Conservation (phyloP, 1,284 basidiomycete genomes). For the Boletellus deceptivus region DNA sequence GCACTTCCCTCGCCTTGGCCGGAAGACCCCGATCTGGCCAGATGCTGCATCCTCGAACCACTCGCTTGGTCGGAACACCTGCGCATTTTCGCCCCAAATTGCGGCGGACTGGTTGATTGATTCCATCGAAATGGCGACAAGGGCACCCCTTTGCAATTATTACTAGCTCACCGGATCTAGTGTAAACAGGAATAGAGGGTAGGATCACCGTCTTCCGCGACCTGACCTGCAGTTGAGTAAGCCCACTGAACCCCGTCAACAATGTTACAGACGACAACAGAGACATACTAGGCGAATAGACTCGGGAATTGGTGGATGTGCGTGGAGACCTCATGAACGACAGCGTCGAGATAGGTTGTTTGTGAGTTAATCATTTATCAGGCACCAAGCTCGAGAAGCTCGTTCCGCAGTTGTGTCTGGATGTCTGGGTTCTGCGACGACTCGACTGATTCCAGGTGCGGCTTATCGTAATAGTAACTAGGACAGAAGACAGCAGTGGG, state of each 20-base stretch:
- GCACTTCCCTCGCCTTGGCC: slow-evolving; percentile 34
- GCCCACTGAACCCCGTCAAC: neutral
- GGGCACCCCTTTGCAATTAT: slow-evolving; percentile 44
- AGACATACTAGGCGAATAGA: slow-evolving; percentile 5
- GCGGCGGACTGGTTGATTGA: slow-evolving; percentile 43
- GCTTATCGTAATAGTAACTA: slow-evolving; percentile 29
- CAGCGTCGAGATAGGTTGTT: slow-evolving; percentile 32
- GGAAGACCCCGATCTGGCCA: slow-evolving; percentile 4
- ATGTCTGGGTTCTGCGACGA: slow-evolving; percentile 23
- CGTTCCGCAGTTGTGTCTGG: slow-evolving; percentile 43
- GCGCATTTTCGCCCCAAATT: slow-evolving; percentile 37
- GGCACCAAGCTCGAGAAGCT: slow-evolving; percentile 32
- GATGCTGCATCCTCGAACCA: slow-evolving; percentile 29
- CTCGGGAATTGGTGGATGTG: slow-evolving; percentile 11
- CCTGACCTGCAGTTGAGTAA: slow-evolving; percentile 35
- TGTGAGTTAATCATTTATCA: slow-evolving; percentile 24
- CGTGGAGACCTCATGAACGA: slow-evolving; percentile 23
- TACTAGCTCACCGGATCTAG: slow-evolving; percentile 35
- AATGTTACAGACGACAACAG: neutral
- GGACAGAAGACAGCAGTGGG: no score
- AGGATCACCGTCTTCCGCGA: slow-evolving; percentile 46
- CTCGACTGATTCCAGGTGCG: slow-evolving; percentile 19
- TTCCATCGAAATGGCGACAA: slow-evolving; percentile 40
- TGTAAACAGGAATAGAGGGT: slow-evolving; percentile 34
- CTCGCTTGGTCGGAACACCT: slow-evolving; percentile 36